A percentile compares a stretch with the other conserved stretches of the same genome.
Conservation (phyloP, 371 early-diverging fungal genomes). For the Polyrhizophydium stewartii region DNA sequence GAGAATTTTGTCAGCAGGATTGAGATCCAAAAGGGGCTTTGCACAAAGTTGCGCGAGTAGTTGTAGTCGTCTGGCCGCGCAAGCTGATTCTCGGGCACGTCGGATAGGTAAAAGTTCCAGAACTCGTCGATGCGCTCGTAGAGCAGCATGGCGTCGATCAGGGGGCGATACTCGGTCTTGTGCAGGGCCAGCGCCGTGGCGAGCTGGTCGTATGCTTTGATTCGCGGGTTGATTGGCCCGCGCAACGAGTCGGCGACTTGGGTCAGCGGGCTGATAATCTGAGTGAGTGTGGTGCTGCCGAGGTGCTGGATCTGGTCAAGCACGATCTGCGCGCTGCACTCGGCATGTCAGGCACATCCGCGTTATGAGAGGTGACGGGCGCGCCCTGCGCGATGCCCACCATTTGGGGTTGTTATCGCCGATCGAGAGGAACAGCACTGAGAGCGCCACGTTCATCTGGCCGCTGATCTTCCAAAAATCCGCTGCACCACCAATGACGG, state of each 20-base stretch:
- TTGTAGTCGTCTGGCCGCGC: conserved; percentile 50
- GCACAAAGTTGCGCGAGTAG: conserved; percentile 41
- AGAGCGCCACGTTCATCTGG: conserved; percentile 27
- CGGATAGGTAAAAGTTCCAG: conserved; percentile 42
- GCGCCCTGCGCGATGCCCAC: conserved; percentile 19
- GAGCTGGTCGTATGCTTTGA: conserved; percentile 39
- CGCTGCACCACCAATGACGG: conserved; percentile 24
- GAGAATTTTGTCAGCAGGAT: conserved; percentile 38
- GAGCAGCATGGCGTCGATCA: conserved; percentile 29
- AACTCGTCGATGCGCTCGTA: conserved; percentile 34
- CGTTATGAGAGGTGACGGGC: no score
- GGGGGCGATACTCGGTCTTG: conserved; percentile 23
- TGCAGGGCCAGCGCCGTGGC: conserved; percentile 31
- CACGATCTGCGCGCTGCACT: conserved; percentile 22
- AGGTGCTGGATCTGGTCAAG: neutral
- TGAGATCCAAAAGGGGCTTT: conserved; percentile 43
- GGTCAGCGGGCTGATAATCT: neutral
- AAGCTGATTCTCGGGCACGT: conserved; percentile 42
- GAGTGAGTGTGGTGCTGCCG: neutral
- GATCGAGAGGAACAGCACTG: conserved; percentile 30
- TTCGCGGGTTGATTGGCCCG: conserved; percentile 6
- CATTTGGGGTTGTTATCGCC: conserved; percentile 34
- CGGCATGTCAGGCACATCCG: conserved; percentile 7
- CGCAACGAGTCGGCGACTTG: conserved; percentile 18
- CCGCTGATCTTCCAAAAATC: conserved; percentile 37